phyloP scores from a whole-genome alignment of 805 yeast species.

The Cyberlindnera saturnus region DNA sequence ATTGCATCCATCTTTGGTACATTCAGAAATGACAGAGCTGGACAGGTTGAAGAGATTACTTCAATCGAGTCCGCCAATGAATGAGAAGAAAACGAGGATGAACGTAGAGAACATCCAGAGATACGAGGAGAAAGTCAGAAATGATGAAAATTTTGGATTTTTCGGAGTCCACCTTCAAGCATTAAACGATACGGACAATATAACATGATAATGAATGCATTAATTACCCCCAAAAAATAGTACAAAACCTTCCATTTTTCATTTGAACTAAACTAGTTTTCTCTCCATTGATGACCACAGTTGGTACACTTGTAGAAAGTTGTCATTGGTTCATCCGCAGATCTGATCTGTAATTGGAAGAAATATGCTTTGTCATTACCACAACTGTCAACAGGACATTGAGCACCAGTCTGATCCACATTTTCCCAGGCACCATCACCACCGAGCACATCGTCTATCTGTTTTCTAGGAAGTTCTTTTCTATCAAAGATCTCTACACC shows the following conservation, averaged over 20 bases:
- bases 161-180: not conserved
- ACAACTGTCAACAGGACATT: slow-evolving; percentile 85
- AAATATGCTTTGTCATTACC: slow-evolving; percentile 90
- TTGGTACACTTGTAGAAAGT: slow-evolving; percentile 93
- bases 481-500: slow-evolving; percentile 84
- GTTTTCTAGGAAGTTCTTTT: slow-evolving; percentile 74
- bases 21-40: not conserved
- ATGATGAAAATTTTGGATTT: not conserved
- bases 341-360: slow-evolving; percentile 92
- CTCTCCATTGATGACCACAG: slow-evolving; percentile 96
- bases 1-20: no score
- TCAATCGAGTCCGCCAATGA: not conserved
- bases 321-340: slow-evolving; percentile 99
- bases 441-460: slow-evolving; percentile 94
- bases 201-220: not conserved
- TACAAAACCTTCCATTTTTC: not conserved
- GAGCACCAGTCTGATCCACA: slow-evolving; percentile 91
- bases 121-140: not conserved
- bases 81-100: not conserved
- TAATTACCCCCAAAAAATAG: not conserved
- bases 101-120: not conserved
- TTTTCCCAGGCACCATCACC: slow-evolving; percentile 99
- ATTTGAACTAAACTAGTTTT: slow-evolving; percentile 43
- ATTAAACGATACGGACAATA: not conserved
- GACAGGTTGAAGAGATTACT: not conserved